These are phyloP conservation scores for Suillus subluteus DNA, from an alignment of 768 basidiomycete genomes.

Conservation along the genomic window DNA sequence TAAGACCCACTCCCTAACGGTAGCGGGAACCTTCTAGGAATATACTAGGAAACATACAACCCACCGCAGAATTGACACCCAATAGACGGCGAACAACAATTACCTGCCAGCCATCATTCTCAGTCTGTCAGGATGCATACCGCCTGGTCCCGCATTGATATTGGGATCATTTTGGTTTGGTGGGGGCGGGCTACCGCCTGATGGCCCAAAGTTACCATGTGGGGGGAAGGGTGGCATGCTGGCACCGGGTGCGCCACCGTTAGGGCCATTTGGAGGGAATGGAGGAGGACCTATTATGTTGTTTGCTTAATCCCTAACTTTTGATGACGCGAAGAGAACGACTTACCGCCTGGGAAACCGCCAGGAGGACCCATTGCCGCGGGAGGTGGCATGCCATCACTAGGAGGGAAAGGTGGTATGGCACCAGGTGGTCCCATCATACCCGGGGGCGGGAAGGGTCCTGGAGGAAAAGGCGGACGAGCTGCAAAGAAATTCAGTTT, in stretches of 20 bases:
- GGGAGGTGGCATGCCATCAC: conserved; percentile 23
- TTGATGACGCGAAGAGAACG: neutral
- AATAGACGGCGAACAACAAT: conserved; percentile 12
- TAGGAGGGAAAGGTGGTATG: conserved; percentile 77
- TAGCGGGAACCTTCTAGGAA: neutral
- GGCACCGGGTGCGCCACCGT: conserved; percentile 34
- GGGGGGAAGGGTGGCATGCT: conserved; percentile 36
- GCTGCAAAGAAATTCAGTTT: conserved; percentile 37
- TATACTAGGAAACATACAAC: conserved; percentile 4
- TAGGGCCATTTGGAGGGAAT: conserved; percentile 47
- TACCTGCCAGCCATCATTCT: conserved; percentile 67
- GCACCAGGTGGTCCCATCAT: conserved; percentile 60
- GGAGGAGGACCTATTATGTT: conserved; percentile 46
- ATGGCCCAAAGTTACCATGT: conserved; percentile 38
- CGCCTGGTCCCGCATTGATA: conserved; percentile 49
- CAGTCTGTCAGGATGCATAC: conserved; percentile 84
- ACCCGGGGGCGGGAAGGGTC: conserved; percentile 48
- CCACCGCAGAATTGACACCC: neutral
- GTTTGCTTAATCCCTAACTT: conserved; percentile 10
- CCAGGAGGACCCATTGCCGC: conserved; percentile 46
- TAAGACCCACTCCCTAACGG: no score
- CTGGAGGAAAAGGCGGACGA: conserved; percentile 75
- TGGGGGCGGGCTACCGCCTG: conserved; percentile 48
- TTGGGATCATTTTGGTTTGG: conserved; percentile 35
- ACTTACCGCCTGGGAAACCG: conserved; percentile 53